Evolutionary conservation across 768 basidiomycete species (phyloP).

Genomic region (Macrolepiota albuminosa): DNA sequence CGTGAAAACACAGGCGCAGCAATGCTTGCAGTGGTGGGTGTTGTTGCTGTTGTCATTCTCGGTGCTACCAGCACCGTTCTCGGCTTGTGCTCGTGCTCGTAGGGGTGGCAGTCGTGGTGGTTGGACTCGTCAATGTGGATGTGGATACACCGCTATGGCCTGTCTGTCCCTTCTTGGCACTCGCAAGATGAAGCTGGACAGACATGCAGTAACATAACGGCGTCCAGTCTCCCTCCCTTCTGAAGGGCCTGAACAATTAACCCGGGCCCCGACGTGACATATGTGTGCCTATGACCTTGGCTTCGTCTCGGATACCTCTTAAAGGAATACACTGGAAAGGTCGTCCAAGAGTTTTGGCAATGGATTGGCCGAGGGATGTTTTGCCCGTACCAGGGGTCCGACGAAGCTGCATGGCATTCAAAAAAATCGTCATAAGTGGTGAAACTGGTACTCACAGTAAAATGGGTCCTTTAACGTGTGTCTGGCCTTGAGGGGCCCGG

Average conservation of each 20-base stretch:
- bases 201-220: constrained; percentile 65
- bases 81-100: background rate
- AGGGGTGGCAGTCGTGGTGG: too few relatives aligned
- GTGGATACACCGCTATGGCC: too few relatives aligned
- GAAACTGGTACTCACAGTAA: constrained; percentile 41
- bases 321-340: constrained; percentile 92
- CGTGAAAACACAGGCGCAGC: background rate
- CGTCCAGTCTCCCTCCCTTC: constrained; percentile 76
- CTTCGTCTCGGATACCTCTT: constrained; percentile 92
- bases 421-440: background rate
- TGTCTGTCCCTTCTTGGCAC: too few relatives aligned
- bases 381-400: constrained; percentile 89
- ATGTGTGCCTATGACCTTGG: constrained; percentile 68
- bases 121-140: too few relatives aligned
- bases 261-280: constrained; percentile 86
- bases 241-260: constrained; percentile 82
- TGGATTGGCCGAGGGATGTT: constrained; percentile 85
- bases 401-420: constrained; percentile 54
- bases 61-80: constrained; percentile 8
- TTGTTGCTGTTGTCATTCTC: constrained; percentile 12
- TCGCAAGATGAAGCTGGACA: constrained; percentile 15
- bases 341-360: constrained; percentile 76
- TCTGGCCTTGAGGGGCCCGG: constrained; percentile 9
- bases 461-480: constrained; percentile 62
- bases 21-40: constrained; percentile 9